A percentile compares a stretch with the other conserved stretches of the same genome.
Conservation (phyloP, 148 eudicot genomes). For the Nyssa sinensis region DNA sequence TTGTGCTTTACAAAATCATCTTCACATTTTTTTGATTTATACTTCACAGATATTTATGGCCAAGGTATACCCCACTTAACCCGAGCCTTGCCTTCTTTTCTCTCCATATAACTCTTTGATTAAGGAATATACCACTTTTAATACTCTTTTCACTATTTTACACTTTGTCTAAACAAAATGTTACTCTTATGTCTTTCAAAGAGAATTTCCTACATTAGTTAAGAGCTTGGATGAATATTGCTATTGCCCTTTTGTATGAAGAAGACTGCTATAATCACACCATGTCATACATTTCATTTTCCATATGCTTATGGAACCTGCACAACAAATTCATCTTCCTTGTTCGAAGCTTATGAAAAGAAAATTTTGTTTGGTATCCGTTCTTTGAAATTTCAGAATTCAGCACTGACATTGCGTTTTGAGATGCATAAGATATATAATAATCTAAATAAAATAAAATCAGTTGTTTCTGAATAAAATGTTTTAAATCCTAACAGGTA, state of each 20-base stretch:
- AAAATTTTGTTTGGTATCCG: slow-evolving; percentile 4
- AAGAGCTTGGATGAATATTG: not conserved
- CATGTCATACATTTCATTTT: not conserved
- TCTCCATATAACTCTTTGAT: too few species aligned
- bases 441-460: not conserved
- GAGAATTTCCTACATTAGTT: not conserved
- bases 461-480: not conserved
- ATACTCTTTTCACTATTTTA: too few species aligned
- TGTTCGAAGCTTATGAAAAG: not conserved
- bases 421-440: not conserved
- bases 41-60: too few species aligned
- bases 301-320: not conserved
- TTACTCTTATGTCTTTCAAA: not conserved
- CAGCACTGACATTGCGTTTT: not conserved
- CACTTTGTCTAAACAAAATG: not conserved
- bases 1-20: too few species aligned
- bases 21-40: too few species aligned
- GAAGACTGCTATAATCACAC: not conserved
- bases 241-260: not conserved
- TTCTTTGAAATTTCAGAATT: not conserved
- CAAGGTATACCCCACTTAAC: too few species aligned
- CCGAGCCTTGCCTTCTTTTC: too few species aligned
- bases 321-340: not conserved
- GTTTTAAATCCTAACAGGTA: slow-evolving; percentile 44
- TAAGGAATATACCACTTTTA: too few species aligned